Evolutionary conservation across 1,284 basidiomycete species (phyloP), one percentile per base, ranked within the genome.

Genomic region (Anthracocystis setariae): DNA sequence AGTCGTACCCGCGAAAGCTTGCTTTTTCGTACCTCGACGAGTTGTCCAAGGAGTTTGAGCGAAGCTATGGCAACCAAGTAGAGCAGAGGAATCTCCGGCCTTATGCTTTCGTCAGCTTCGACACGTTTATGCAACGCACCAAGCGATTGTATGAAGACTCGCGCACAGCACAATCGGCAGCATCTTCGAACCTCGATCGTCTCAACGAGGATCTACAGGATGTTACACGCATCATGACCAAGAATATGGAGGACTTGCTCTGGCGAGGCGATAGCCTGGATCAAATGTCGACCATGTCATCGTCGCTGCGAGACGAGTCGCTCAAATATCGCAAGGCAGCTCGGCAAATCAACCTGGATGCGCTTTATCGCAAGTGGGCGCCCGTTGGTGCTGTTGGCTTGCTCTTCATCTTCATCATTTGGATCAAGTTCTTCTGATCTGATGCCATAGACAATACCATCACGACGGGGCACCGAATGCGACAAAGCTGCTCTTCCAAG

Each of bases 201-300:
- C 86, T 99, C 46, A 98, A 98, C 82, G 93, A 94, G 80, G 95
- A 98, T 76, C 85, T 99, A 51, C 93, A 95, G 81, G 95, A 98
- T 79, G 95, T 99, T 59, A 98, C 95, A 47, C 87, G 92, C 75
- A 98, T 99, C 85, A 98, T 98, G 96, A 98, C 95, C n/a, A 99
- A 98, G 86, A 98, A 98, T 83, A 99, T 99, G 95, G 96, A 98
- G 84, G 96, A 98, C 84, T 85, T 99, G 57, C 85, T 99, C 37
- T 98, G 94, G 95, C 87, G 95, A 83, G 95, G 95, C 21, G 95
- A 98, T 83, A 94, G 92, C 38, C 86, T 98, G 65, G 95, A 98
- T 83, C 88, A 82, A 56, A 98, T 98, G 95, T 97, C 94, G 23
- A 91, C 94, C 82, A 87, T 98, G 69, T 98, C 94, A n/a, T 93